Percentiles rank a stretch among this genome's conserved stretches.
Conservation (phyloP, 2,329 filamentous ascomycete genomes). For the Epichloe glyceriae region DNA sequence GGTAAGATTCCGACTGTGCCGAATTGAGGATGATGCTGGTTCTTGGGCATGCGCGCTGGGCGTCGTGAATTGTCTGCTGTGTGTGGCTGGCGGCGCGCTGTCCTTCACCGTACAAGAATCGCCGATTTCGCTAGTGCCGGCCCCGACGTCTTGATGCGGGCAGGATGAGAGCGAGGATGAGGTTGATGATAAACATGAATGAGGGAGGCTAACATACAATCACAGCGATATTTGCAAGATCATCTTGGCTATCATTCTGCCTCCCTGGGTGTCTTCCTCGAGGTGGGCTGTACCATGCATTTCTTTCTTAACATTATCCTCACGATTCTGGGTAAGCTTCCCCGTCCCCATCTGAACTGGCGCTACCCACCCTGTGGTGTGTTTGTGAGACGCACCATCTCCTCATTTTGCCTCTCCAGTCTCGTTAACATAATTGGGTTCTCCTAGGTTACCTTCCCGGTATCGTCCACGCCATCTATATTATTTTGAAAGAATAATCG, state of each 20-base stretch:
- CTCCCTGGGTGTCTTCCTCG: conserved; percentile 85
- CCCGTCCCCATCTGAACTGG: not conserved
- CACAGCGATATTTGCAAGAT: conserved; percentile 48
- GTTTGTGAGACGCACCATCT: not conserved
- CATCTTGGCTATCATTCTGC: conserved; percentile 80
- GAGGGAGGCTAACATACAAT: not conserved
- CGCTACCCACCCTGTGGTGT: not conserved
- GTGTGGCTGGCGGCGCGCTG: not conserved
- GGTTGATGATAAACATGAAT: not conserved
- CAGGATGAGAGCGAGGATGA: not conserved
- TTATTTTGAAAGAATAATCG: conserved; percentile 36
- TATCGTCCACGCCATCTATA: conserved; percentile 89
- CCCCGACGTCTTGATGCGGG: not conserved
- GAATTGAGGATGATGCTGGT: not conserved
- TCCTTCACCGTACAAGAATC: not conserved
- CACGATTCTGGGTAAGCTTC: conserved; percentile 51
- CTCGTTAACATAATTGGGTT: not conserved
- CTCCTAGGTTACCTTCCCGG: conserved; percentile 52
- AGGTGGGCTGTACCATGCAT: conserved; percentile 78
- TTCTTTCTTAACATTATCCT: conserved; percentile 87
- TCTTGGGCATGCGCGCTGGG: not conserved
- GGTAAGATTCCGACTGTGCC: conserved; percentile 27
- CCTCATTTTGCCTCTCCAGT: not conserved
- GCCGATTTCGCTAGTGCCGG: not conserved
- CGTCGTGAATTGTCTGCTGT: not conserved